phyloP scores from a whole-genome alignment of 1,139 yeast genomes.

The Blastobotrys capitulatus region DNA sequence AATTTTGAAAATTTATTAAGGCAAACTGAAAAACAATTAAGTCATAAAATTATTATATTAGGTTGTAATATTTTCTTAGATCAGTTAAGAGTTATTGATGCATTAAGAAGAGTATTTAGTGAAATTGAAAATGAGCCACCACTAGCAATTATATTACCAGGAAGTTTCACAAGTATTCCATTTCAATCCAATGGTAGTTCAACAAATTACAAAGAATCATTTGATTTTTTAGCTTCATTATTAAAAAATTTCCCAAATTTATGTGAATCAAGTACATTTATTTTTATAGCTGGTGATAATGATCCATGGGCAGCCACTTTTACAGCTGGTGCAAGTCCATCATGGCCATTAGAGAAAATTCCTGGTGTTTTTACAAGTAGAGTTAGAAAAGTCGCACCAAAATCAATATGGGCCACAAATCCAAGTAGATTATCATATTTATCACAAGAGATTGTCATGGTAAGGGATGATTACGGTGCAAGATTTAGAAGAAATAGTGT shows the following conservation, averaged over 20 bases:
- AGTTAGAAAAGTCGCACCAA: slow-evolving; percentile 56
- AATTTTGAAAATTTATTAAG: slow-evolving; percentile 51
- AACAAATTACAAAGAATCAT: slow-evolving; percentile 57
- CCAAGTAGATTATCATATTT: slow-evolving; percentile 75
- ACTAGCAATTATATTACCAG: slow-evolving; percentile 53
- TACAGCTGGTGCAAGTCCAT: slow-evolving; percentile 58
- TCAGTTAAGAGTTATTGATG: slow-evolving; percentile 51
- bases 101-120: slow-evolving; percentile 52
- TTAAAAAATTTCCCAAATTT: slow-evolving; percentile 44
- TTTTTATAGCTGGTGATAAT: slow-evolving; percentile 80
- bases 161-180: slow-evolving; percentile 69
- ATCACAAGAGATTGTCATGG: slow-evolving; percentile 73
- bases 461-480: slow-evolving; percentile 63
- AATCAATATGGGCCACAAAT: slow-evolving; percentile 68
- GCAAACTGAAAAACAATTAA: slow-evolving; percentile 51
- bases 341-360: slow-evolving; percentile 66
- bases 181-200: slow-evolving; percentile 46
- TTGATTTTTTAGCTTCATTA: slow-evolving; percentile 63
- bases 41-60: slow-evolving; percentile 58
- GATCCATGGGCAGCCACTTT: slow-evolving; percentile 89
- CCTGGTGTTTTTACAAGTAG: slow-evolving; percentile 69
- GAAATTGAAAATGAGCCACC: slow-evolving; percentile 49
- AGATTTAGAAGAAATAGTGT: slow-evolving; percentile 68
- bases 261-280: slow-evolving; percentile 41
- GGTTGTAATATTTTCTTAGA: slow-evolving; percentile 75